Evolutionary conservation across 148 eudicot species (phyloP), one percentile per base, ranked within the genome.

Genomic region (Beta vulgaris): DNA sequence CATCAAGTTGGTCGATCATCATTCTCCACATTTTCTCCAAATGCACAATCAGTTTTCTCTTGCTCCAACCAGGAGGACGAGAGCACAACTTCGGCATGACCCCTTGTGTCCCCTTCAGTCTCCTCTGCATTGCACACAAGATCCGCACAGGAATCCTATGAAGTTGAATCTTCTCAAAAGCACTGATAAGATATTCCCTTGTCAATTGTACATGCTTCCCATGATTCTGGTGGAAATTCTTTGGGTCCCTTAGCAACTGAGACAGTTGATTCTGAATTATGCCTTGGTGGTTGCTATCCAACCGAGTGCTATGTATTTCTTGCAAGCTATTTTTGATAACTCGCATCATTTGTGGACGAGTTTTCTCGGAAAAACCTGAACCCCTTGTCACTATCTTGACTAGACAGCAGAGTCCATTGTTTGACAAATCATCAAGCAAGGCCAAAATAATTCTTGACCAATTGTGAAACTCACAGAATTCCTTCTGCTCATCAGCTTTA

Each of bases 391-490:
- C 72, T 48, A 88, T 55, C 81, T 78, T 84, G 21, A 85, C 87
- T 49, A 93, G 69, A 68, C 31, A 60, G 69, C 76, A 85, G 62
- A 93, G 86, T 73, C 94, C 94, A 35, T 74, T 75, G 72, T 83
- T 87, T 60, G 89, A 88, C 84, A 91, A 84, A 68, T 87, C 84
- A 77, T 91, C 89, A 54, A 93, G 84, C 81, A 85, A 48, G 28
- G 74, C 70, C 64, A 73, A 78, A 69, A 86, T 26, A 25, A 79
- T 72, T 63, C 73, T 85, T 39, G 82, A 62, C 32, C 69, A 64
- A 31, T 57, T 62, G 67, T 42, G 72, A 43, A 73, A 66, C 60
- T 70, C 72, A 76, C 73, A 66, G 63, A 39, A 62, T 19, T 72
- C 54, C 39, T 76, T 54, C 37, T 69, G 71, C 25, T 80, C 86